These are phyloP conservation scores for Kodamaea fungicola DNA, from an alignment of 1,139 yeast species.

Conservation along the genomic window DNA sequence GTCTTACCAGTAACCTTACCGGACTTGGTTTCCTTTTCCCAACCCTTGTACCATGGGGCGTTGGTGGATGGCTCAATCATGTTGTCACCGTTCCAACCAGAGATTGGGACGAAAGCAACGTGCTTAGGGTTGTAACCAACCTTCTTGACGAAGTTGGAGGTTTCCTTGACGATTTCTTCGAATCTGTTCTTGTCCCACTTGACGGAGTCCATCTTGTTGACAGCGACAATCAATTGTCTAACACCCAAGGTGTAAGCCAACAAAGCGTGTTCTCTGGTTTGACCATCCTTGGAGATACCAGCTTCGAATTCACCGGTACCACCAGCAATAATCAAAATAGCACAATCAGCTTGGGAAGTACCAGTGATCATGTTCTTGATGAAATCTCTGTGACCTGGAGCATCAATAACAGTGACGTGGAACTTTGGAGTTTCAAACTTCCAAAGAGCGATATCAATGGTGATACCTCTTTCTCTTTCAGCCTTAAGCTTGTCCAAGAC, in stretches of 20 bases:
- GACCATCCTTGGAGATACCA: constrained; percentile 92
- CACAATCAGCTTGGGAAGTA: constrained; percentile 93
- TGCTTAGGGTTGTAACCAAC: constrained; percentile 85
- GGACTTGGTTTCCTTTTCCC: constrained; percentile 82
- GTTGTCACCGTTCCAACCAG: constrained; percentile 95
- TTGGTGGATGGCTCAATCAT: constrained; percentile 79
- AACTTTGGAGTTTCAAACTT: constrained; percentile 92
- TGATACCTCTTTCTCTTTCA: constrained; percentile 97
- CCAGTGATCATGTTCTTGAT: constrained; percentile 94
- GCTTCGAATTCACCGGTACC: constrained; percentile 95
- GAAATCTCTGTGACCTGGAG: constrained; percentile 98
- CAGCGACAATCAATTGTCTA: constrained; percentile 81
- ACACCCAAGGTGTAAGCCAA: constrained; percentile 91
- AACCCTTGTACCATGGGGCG: constrained; percentile 90
- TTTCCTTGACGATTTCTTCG: constrained; percentile 81
- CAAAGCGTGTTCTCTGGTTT: constrained; percentile 91
- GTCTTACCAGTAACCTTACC: constrained; percentile 82
- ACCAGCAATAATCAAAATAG: constrained; percentile 85
- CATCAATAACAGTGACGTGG: constrained; percentile 90
- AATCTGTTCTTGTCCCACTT: constrained; percentile 78
- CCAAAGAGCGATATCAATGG: constrained; percentile 93
- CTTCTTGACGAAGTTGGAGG: constrained; percentile 86
- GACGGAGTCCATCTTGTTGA: constrained; percentile 93
- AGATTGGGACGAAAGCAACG: constrained; percentile 89
- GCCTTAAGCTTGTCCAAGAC: constrained; percentile 94